These are phyloP conservation scores for Acacia acuminata DNA, from an alignment of 306 rosid species.

Conservation along the genomic window DNA sequence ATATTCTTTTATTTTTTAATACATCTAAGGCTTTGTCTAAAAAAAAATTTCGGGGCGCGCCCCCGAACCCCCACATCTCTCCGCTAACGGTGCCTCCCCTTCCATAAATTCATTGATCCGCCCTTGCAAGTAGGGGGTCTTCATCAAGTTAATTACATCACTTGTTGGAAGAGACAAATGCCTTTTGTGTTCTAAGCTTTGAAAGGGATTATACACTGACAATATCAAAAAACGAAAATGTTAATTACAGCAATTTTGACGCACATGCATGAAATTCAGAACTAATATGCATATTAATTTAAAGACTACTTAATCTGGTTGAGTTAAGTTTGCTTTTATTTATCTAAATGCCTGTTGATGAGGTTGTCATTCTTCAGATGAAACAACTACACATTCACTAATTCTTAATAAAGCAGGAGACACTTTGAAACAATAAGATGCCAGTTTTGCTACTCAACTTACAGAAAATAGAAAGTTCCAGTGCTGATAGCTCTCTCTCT, in stretches of 20 bases:
- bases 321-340: no score
- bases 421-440: neutral
- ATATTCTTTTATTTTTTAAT: no score
- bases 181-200: no score
- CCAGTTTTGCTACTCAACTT: neutral
- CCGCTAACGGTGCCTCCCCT: no score
- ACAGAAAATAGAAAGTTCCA: neutral
- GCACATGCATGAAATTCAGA: neutral
- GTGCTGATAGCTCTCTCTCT: slow-evolving; percentile 10
- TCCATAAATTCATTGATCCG: no score
- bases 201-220: no score
- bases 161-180: no score
- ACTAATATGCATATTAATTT: neutral
- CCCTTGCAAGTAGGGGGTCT: neutral
- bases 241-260: neutral
- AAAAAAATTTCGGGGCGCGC: no score
- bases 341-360: no score
- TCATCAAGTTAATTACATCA: neutral
- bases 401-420: neutral
- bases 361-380: neutral
- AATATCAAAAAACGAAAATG: neutral
- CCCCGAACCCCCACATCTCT: no score
- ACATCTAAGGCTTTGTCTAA: no score
- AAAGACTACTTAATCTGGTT: no score
- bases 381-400: neutral